Conservation (phyloP, 2,329 filamentous ascomycete genomes). For the Apiospora pterosperma region DNA sequence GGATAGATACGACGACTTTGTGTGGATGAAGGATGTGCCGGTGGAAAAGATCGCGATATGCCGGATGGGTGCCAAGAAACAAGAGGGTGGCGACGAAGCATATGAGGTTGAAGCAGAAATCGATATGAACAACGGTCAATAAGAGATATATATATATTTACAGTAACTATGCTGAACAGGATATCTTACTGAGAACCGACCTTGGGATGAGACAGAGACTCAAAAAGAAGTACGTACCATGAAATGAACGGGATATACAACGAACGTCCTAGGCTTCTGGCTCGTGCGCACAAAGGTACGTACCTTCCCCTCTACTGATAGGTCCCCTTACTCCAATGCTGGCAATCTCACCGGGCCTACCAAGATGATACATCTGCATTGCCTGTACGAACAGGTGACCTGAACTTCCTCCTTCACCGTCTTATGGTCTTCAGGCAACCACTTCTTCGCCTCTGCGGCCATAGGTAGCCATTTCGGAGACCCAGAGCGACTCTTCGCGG, state of each 20-base stretch:
- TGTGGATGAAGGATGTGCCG: constrained; percentile 67
- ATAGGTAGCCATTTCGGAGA: background rate
- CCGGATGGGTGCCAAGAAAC: constrained; percentile 78
- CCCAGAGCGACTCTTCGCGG: background rate
- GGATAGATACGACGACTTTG: constrained; percentile 58
- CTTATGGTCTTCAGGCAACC: background rate
- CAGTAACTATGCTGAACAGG: background rate
- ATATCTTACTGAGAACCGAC: background rate
- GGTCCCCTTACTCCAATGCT: background rate
- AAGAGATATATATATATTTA: constrained; percentile 2
- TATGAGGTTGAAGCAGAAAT: constrained; percentile 54
- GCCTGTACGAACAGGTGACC: background rate
- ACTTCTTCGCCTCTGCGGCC: background rate
- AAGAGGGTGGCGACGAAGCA: constrained; percentile 49
- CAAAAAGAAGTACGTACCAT: too few species aligned
- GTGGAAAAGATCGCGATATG: constrained; percentile 77
- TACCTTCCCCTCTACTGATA: background rate
- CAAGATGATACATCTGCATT: background rate
- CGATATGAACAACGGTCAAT: constrained; percentile 13
- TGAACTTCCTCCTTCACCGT: background rate
- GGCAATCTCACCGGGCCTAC: background rate
- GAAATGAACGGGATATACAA: too few species aligned
- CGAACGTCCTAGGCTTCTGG: background rate
- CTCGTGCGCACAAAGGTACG: background rate
- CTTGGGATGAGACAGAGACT: background rate